phyloP scores from a whole-genome alignment of 768 basidiomycete species.

The Boletus insuetus region DNA sequence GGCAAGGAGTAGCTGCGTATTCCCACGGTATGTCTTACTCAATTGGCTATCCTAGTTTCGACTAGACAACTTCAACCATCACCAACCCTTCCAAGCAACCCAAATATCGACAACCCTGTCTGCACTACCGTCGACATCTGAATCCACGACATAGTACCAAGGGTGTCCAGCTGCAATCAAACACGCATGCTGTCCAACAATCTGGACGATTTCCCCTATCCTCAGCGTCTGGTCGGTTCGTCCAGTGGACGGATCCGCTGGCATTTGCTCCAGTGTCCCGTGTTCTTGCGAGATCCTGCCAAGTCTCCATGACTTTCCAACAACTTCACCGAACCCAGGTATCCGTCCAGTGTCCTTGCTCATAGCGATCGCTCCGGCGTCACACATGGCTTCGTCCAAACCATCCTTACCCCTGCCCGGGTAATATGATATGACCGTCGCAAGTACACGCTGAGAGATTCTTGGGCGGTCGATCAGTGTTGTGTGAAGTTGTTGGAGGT shows the following conservation, averaged over 20 bases:
- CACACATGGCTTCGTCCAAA: conserved; percentile 74
- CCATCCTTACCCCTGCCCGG: conserved; percentile 61
- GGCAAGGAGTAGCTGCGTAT: conserved; percentile 1
- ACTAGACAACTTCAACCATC: not conserved
- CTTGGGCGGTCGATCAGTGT: conserved; percentile 51
- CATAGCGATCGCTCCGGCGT: conserved; percentile 83
- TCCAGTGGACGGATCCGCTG: conserved; percentile 9
- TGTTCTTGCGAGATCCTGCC: conserved; percentile 77
- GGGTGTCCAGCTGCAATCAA: conserved; percentile 75
- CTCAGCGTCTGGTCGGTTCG: conserved; percentile 32
- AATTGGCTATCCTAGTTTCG: not conserved
- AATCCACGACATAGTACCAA: conserved; percentile 84
- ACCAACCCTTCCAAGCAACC: conserved; percentile 94
- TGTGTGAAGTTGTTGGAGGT: conserved; percentile 82
- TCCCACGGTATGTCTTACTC: conserved; percentile 24
- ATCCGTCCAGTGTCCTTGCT: conserved; percentile 82
- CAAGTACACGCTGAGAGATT: conserved; percentile 66
- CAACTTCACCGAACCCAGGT: conserved; percentile 67
- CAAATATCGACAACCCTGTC: conserved; percentile 71
- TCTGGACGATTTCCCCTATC: conserved; percentile 63
- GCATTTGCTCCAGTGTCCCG: conserved; percentile 56
- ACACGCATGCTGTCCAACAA: conserved; percentile 86
- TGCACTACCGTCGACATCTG: conserved; percentile 43
- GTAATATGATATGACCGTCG: conserved; percentile 79
- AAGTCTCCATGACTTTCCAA: conserved; percentile 63